Evolutionary conservation across 352 stramenopile species (phyloP).

Genomic region (Elongisporangium prolatum): DNA sequence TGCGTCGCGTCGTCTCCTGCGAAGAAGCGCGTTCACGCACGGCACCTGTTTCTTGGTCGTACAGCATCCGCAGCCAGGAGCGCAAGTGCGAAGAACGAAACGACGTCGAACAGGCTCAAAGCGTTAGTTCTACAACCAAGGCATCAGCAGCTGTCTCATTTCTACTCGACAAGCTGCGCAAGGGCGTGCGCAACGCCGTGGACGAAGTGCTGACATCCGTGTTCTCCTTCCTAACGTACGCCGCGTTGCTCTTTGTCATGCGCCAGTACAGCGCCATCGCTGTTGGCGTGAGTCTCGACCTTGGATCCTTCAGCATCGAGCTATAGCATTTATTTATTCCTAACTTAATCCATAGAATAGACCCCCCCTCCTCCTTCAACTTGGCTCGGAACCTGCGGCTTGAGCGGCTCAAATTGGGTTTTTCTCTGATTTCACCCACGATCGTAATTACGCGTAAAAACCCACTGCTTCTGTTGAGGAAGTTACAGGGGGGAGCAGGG

Average conservation of each 20-base stretch:
- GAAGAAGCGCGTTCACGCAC: conserved; percentile 1
- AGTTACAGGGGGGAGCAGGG: conserved; percentile 1
- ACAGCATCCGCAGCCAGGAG: not conserved
- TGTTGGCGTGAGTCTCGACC: conserved; percentile 30
- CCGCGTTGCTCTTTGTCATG: conserved; percentile 23
- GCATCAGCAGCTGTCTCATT: not conserved
- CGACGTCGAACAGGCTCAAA: not conserved
- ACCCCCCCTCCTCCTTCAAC: not conserved
- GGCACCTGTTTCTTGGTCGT: not conserved
- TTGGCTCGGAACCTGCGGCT: not conserved
- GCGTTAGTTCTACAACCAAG: not conserved
- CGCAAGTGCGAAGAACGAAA: not conserved
- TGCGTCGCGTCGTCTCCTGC: conserved; percentile 22
- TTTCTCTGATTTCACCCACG: not conserved
- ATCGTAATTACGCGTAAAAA: not conserved
- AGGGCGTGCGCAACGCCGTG: conserved; percentile 21
- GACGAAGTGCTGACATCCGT: conserved; percentile 30
- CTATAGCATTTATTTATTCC: conserved; percentile 7
- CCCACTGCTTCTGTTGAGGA: not conserved
- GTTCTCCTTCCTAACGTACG: conserved; percentile 38
- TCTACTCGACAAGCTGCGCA: conserved; percentile 19
- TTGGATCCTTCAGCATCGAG: conserved; percentile 36
- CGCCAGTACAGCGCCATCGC: conserved; percentile 33
- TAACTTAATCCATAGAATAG: not conserved
- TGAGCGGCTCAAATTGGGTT: not conserved